These are phyloP conservation scores for Suhomyces wounanorum DNA, from an alignment of 1,139 yeast genomes.

Conservation along the genomic window DNA sequence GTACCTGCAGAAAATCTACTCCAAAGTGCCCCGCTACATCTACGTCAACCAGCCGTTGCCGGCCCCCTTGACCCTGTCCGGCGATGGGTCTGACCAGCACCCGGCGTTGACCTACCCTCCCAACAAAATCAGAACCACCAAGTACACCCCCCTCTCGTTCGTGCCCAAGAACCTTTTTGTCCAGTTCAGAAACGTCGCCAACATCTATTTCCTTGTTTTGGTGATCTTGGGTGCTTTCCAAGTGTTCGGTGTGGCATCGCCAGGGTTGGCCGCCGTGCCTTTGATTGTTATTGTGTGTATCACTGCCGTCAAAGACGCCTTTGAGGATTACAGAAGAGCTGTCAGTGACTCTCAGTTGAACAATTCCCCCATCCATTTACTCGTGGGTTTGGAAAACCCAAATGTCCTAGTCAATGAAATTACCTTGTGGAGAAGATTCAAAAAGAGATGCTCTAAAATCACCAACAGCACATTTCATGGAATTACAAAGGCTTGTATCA, in stretches of 20 bases:
- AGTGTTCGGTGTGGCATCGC: slow-evolving; percentile 87
- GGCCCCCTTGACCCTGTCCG: slow-evolving; percentile 21
- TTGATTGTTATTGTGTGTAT: slow-evolving; percentile 85
- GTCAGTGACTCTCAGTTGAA: slow-evolving; percentile 80
- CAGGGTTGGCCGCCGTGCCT: slow-evolving; percentile 91
- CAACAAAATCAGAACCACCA: slow-evolving; percentile 93
- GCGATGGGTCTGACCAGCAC: slow-evolving; percentile 17
- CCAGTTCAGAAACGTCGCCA: slow-evolving; percentile 90
- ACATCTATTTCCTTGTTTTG: slow-evolving; percentile 78
- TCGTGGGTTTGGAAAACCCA: slow-evolving; percentile 68
- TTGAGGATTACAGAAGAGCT: slow-evolving; percentile 90
- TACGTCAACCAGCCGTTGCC: slow-evolving; percentile 44
- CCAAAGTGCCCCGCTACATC: slow-evolving; percentile 38
- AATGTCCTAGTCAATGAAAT: slow-evolving; percentile 74
- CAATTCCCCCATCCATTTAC: slow-evolving; percentile 79
- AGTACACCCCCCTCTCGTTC: slow-evolving; percentile 87
- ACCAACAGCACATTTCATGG: slow-evolving; percentile 22
- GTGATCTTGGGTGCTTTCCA: slow-evolving; percentile 85
- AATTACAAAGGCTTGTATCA: slow-evolving; percentile 25
- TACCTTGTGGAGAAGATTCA: slow-evolving; percentile 65
- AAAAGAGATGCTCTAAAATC: slow-evolving; percentile 43
- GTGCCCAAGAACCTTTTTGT: slow-evolving; percentile 77
- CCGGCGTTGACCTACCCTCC: slow-evolving; percentile 67
- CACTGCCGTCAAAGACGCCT: slow-evolving; percentile 90
- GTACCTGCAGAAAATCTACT: slow-evolving; percentile 39